Evolutionary conservation across 768 basidiomycete species (phyloP).

Genomic region (Leccinum obscurum): DNA sequence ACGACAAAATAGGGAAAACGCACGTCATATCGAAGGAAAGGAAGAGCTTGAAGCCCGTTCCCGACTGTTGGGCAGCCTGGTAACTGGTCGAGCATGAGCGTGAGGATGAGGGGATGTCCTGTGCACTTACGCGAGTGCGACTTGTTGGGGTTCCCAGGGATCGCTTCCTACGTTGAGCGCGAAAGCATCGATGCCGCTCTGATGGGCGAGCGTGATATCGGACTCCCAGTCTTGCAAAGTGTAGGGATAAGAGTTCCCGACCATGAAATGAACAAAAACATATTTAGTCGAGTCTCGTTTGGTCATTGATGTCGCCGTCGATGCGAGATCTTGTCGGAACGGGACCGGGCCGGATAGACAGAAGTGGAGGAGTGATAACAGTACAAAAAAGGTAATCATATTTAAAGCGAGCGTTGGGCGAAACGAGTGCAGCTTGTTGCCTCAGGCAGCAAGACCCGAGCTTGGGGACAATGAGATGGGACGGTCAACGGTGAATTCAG

Average conservation of each 20-base stretch:
- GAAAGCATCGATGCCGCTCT: constrained; percentile 65
- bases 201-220: constrained; percentile 56
- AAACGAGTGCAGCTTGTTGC: constrained; percentile 21
- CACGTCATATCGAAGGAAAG: constrained; percentile 80
- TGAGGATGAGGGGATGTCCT: constrained; percentile 7
- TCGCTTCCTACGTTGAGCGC: constrained; percentile 71
- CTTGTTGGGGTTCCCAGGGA: constrained; percentile 59
- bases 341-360: constrained; percentile 17
- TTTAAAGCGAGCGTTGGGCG: constrained; percentile 10
- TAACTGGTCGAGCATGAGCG: constrained; percentile 41
- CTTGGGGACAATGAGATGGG: background rate
- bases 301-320: constrained; percentile 3
- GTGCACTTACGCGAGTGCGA: constrained; percentile 58
- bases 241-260: constrained; percentile 68
- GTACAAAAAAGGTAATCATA: constrained; percentile 17
- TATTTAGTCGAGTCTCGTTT: constrained; percentile 36
- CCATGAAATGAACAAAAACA: constrained; percentile 61
- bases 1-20: constrained; percentile 22
- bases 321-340: background rate
- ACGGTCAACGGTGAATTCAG: background rate
- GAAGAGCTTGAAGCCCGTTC: constrained; percentile 68
- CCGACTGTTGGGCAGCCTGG: constrained; percentile 51
- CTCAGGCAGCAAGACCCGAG: constrained; percentile 14
- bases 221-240: constrained; percentile 41
- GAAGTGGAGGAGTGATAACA: constrained; percentile 14